Base-by-base conservation (phyloP, 2,329 filamentous ascomycete species). In the Xylariaceae sp. region DNA sequence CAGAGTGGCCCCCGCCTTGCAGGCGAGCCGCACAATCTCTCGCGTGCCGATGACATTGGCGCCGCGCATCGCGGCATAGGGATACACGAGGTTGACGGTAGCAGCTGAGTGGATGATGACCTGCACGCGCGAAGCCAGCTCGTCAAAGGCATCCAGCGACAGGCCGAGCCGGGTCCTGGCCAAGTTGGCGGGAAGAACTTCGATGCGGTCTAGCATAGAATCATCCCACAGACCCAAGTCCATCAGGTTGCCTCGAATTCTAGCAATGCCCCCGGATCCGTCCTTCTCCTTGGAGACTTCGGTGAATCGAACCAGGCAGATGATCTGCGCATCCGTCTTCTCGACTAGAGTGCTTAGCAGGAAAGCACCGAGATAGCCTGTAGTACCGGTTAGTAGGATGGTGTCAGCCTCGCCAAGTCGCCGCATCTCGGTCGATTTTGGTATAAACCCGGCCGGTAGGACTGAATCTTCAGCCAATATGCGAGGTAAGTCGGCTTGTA, bases 21-120 rank as follows among this genome's bases (percentile, higher is more conserved):
- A 73, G 0, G 85, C 85, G 17, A 90, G 67, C 30, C 85, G 81
- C 36, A 90, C 62, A 27, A 89, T 75, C 56, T 89, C 84, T 29
- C 76, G 69, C 1, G 85, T 88, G n/a, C 85, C 85, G n/a, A 77
- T 78, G 2, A 90, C 81, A 50, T 90, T 90, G 41, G 84, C 76
- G 35, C 73, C 76, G 37, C 84, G 74, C 49, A 90, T 67, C 0
- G 84, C 82, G 29, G 85, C 85, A 50, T 89, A 89, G 0, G 85
- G 85, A 50, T 90, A 89, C 0, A 90, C 83, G 34, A 90, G 67
- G 56, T 88, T 88, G 54, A 90, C 85, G 1, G 81, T 85, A 4
- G 85, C 85, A 17, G 79, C 85, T 24, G 84, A 81, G 56, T 90
- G 85, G 2, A 89, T 70, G 40, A 90, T 82, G 24, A 88, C 84